These are phyloP conservation scores for Epichloe glyceriae DNA, from an alignment of 2,329 filamentous ascomycete genomes.

Conservation along the genomic window DNA sequence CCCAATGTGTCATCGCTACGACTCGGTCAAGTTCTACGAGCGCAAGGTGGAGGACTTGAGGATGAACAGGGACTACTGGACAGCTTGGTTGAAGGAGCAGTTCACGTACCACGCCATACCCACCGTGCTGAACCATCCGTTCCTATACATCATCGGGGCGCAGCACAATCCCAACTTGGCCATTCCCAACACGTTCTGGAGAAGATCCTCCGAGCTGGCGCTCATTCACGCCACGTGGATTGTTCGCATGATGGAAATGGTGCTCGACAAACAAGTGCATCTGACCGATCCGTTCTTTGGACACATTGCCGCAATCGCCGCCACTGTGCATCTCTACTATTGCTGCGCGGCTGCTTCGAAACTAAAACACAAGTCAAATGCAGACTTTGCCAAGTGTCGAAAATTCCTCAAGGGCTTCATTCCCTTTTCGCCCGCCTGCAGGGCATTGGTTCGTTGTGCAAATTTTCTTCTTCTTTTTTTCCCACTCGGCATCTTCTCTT, in stretches of 20 bases:
- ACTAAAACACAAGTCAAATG: conserved; percentile 37
- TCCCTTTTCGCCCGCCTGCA: conserved; percentile 32
- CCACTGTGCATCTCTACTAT: conserved; percentile 40
- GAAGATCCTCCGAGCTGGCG: conserved; percentile 35
- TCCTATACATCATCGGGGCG: conserved; percentile 38
- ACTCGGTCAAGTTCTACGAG: conserved; percentile 38
- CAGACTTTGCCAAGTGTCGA: conserved; percentile 37
- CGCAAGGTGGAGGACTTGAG: conserved; percentile 32
- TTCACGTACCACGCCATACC: conserved; percentile 39
- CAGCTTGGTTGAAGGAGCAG: conserved; percentile 38
- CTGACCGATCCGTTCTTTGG: conserved; percentile 39
- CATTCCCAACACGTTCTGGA: conserved; percentile 42
- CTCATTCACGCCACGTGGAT: conserved; percentile 41
- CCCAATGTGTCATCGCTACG: conserved; percentile 37
- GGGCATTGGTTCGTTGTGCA: conserved; percentile 26
- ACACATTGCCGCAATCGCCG: conserved; percentile 36
- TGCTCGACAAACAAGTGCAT: conserved; percentile 33
- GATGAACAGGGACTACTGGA: conserved; percentile 34
- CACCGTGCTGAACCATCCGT: conserved; percentile 39
- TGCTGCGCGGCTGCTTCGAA: conserved; percentile 35
- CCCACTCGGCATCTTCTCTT: no score
- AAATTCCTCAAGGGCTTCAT: conserved; percentile 35
- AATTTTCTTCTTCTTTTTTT: background rate
- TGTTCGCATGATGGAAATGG: conserved; percentile 41
- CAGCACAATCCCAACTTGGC: conserved; percentile 38